Percentiles rank a stretch among this genome's conserved stretches.
phyloP scores from a whole-genome alignment of 768 basidiomycete genomes.

The Cyathus striatus region DNA sequence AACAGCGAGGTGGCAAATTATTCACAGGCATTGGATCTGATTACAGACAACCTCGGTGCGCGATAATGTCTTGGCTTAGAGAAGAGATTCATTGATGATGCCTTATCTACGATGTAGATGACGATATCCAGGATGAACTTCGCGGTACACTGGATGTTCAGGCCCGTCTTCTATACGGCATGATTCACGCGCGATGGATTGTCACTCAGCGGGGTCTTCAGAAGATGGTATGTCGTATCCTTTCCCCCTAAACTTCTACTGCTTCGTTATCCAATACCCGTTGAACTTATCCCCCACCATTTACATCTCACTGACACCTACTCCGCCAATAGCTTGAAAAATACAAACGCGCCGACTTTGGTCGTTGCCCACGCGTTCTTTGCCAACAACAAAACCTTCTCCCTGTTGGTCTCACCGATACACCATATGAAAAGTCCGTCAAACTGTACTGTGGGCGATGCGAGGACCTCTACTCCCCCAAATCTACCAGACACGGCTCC shows the following conservation, averaged over 20 bases:
- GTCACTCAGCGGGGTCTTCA: conserved; percentile 88
- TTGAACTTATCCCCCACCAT: background rate
- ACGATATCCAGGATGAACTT: conserved; percentile 91
- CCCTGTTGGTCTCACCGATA: conserved; percentile 93
- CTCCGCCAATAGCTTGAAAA: conserved; percentile 80
- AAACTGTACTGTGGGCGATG: conserved; percentile 98
- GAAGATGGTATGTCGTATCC: conserved; percentile 72
- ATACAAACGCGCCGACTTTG: conserved; percentile 97
- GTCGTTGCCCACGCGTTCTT: conserved; percentile 95
- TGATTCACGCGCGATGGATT: conserved; percentile 97
- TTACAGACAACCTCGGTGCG: conserved; percentile 92
- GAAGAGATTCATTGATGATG: no score
- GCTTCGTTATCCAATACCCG: no score
- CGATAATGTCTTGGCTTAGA: no score
- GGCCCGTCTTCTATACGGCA: conserved; percentile 88
- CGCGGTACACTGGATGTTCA: conserved; percentile 90
- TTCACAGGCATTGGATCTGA: conserved; percentile 87
- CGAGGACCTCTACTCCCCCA: conserved; percentile 98
- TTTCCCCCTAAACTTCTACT: no score
- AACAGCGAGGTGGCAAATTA: conserved; percentile 97
- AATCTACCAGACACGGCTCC: conserved; percentile 92
- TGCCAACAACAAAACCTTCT: conserved; percentile 94
- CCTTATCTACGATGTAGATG: conserved; percentile 61
- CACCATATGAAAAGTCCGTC: conserved; percentile 98
- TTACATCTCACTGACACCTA: background rate